Conservation (phyloP, 1,284 basidiomycete species). For the Rhodotorula sp. region DNA sequence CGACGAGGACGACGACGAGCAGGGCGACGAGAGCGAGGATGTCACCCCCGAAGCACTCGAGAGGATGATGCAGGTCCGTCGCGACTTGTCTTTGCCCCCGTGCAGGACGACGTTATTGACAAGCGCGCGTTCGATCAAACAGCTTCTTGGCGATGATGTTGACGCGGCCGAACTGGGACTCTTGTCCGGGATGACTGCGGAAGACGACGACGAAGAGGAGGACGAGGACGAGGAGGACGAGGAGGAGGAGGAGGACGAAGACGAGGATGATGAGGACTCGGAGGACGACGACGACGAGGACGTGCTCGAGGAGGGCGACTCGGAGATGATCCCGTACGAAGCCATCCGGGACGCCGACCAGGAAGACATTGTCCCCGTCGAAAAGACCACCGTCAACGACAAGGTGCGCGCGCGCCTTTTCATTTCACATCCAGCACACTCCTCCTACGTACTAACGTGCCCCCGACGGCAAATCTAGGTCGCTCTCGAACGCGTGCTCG, state of each 20-base stretch:
- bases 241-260: constrained; percentile 35
- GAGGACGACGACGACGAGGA: constrained; percentile 31
- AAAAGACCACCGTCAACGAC: constrained; percentile 81
- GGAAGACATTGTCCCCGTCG: constrained; percentile 59
- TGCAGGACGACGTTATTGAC: not conserved
- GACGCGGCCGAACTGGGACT: constrained; percentile 34
- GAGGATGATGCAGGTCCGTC: constrained; percentile 37
- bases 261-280: constrained; percentile 27
- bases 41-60: constrained; percentile 41
- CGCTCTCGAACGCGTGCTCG: constrained; percentile 75
- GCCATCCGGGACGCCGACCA: constrained; percentile 30
- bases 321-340: constrained; percentile 14
- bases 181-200: constrained; percentile 40
- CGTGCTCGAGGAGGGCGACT: constrained; percentile 28
- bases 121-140: not conserved
- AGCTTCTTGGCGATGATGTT: constrained; percentile 38
- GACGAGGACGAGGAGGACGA: constrained; percentile 26
- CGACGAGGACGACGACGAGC: constrained; percentile 10
- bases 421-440: not conserved
- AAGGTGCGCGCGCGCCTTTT: constrained; percentile 56
- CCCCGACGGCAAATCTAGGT: constrained; percentile 54
- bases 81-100: no score
- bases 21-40: constrained; percentile 35
- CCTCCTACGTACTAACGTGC: constrained; percentile 4
- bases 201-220: constrained; percentile 27